Base-by-base conservation (phyloP, 176 grass and related monocot species). In the Pontederia paniculata region DNA sequence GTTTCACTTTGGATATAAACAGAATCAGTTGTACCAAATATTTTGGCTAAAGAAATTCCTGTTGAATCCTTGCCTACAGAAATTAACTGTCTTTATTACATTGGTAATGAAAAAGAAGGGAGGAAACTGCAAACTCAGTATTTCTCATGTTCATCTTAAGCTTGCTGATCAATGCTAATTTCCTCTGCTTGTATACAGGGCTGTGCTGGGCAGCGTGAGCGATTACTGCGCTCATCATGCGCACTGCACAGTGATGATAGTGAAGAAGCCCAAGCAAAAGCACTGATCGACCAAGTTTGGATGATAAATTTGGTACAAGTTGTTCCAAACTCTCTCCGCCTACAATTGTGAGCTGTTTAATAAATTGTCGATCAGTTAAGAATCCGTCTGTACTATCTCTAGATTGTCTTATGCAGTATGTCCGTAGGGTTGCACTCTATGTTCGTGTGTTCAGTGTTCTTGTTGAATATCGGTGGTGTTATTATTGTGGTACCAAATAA, bases 171-270 rank as follows among this genome's bases (percentile, higher is more conserved):
- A 62, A 60, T 16, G 0, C 51, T 68, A 22, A 50, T 41, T 48
- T 3, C 9, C 49, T 11, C 10, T 23, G 52, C 21, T 19, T 21
- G 45, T 56, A 16, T 57, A 28, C 68, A 97, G 86, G 65, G 77
- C 91, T 46, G 83, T 97, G 55, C 70, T 97, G 18, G 91, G 83
- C 52, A 90, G 91, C 44, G 86, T 97, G 60, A 90, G 83, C n/a
- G 86, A 97, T 22, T 97, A 97, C 63, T 97, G 83, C 12, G 65
- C 76, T 10, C 91, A 97, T 9, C 91, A 90, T 20, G 91, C 86
- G 9, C 76, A 90, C 55, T 97, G 91, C 82, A 90, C 80, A 0
- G 86, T 97, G 9, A 97, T 97, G 86, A 86, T 95, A 54, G 85
- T 95, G 20, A 95, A 95, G 73, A 81, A 87, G 67, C 82, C 90